Evolutionary conservation across 345 rosid genomes (phyloP), one percentile per base, ranked within the genome.

Genomic region (Chamaenerion angustifolium): DNA sequence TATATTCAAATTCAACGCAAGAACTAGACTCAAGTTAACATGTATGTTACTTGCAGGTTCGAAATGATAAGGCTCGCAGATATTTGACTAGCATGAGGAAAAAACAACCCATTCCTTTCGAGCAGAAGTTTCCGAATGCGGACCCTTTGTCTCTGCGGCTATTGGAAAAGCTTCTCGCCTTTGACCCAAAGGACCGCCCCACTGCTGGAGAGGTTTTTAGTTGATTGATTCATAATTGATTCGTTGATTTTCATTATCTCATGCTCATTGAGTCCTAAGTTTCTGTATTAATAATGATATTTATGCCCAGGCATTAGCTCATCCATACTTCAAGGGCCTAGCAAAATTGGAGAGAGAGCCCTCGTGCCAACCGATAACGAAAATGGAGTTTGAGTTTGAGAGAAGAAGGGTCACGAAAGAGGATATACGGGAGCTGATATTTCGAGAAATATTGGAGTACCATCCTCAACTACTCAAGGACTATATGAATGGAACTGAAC

Each of bases 351-450:
- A 90, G 66, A 83, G 95, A 67, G 98, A 90, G 65, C 98, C 94
- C 54, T 86, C 94, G 23, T 81, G 88, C 67, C 94, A 86, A 42
- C 95, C 95, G 52, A 83, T 86, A 54, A 71, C 94, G 15, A 90
- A 90, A 71, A 90, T 86, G 94, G 98, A 86, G 63, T 90, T 90
- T 52, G 98, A 90, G 69, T 90, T 90, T 53, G 98, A 90, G 79
- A 86, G 92, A 51, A 73, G 92, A 49, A 90, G 85, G 55, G 90
- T 86, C 45, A 81, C 94, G 15, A 83, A 86, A 68, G 95, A 90
- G 56, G 98, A 90, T 64, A 75, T 86, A 58, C 56, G 88, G 61
- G 95, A 86, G 66, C 75, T 90, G 51, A 83, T 90, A 44, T 90
- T 83, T 57, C 69, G 81, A 13, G 95, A 85, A 73, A 83, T 83